Evolutionary conservation across 345 rosid genomes (phyloP), one percentile per base, ranked within the genome.

Genomic region (Eucalyptus pauciflora): DNA sequence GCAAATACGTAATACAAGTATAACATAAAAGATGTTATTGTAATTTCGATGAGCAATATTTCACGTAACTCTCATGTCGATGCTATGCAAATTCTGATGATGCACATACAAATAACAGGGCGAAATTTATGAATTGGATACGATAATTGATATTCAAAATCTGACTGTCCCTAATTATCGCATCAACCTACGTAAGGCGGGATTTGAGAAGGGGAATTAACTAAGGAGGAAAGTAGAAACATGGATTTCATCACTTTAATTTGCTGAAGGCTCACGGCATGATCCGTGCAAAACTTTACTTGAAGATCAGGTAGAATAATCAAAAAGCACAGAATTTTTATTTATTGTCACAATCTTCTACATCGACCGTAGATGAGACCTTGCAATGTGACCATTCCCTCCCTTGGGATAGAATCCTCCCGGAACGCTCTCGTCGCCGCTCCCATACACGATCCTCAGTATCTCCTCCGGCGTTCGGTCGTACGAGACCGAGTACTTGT

Each of bases 401-500:
- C 97, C 98, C 37, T 91, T 90, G 24, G 97, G 98, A 54, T 88
- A 95, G 91, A 96, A 96, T 12, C 98, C 96, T 22, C 96, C 97
- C 6, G 95, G 93, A 33, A 87, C 69, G 69, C 87, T 87, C 52
- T 93, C 97, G 48, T 94, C 89, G n/a, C 98, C 96, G 41, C 92
- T 91, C 64, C 97, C 97, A 88, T 95, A 94, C 22, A 95, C 96
- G 86, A 95, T 94, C 88, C 96, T 87, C 69, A 95, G 90, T 27
- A 96, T 93, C 93, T 96, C 94, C 50, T 94, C 89, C 4, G 98
- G 95, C 22, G 93, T 95, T 67, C 98, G 90, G 54, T 92, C 93
- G 58, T 87, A 96, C 3, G 95, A 87, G 24, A 92, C 29, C 2
- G 95, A 96, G 58, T 67, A 62, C 43, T 89, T 52, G 76, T 96